Evolutionary conservation across 208 protist genomes (phyloP), one percentile per base, ranked within the genome.

Genomic region (Leishmania arabica): DNA sequence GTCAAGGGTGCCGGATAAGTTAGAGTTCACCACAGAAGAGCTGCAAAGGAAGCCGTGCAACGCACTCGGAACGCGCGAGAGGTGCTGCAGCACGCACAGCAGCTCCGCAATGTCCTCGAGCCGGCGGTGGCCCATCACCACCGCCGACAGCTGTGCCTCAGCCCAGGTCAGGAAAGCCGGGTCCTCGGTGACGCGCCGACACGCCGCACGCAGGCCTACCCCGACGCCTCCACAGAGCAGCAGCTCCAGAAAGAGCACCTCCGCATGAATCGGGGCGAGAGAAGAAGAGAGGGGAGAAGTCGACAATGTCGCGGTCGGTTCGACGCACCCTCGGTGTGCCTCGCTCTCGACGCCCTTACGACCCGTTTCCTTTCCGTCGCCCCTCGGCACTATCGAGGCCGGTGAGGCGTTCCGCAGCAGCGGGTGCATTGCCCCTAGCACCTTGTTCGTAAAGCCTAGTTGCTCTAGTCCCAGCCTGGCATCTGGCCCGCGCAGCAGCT

Each of bases 401-500:
- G 68, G 70, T 3, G n/a, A 73, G 15, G 31, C 0, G 24, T 34
- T 54, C 71, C 60, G 71, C 27, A 89, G 79, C 31, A 94, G 60
- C 24, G 84, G 17, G 31, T 40, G 40, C 51, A 91, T 75, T 21
- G 88, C 72, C 24, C 83, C 76, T 34, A 92, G 58, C 8, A 92
- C 84, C 45, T 75, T 73, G 34, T 62, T 82, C 2, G 83, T 88
- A 31, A 90, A 80, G 34, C 88, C 84, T 47, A 94, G 76, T 70
- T 88, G 65, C 70, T 94, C 88, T 58, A 94, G 71, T 17, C 86
- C 85, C 31, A 81, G 78, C 69, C 66, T 81, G 24, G 88, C 86
- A 49, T 88, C 89, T 19, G 71, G 85, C 6, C 77, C 85, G 40
- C 89, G 88, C 81, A 94, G 84, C 54, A 84, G 84, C 81, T 90